Evolutionary conservation across 2,329 filamentous ascomycete genomes (phyloP).

Genomic region (Achaetomium macrosporum): DNA sequence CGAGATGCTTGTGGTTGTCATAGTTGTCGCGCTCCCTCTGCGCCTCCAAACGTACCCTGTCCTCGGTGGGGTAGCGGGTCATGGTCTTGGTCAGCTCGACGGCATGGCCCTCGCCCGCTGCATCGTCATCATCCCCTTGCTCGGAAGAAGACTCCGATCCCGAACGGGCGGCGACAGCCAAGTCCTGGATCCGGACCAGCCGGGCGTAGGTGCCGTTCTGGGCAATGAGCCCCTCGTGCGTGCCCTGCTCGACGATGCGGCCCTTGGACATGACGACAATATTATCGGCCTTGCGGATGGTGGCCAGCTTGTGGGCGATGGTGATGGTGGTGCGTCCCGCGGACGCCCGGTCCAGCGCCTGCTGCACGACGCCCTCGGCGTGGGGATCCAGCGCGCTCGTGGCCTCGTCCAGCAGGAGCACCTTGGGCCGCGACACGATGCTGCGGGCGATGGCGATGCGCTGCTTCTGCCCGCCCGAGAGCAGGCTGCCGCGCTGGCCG

Average conservation of each 20-base stretch:
- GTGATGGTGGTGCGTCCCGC: constrained; percentile 58
- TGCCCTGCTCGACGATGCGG: constrained; percentile 30
- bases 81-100: constrained; percentile 20
- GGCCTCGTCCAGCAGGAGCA: constrained; percentile 63
- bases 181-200: constrained; percentile 20
- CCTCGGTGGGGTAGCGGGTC: constrained; percentile 20
- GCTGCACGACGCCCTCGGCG: constrained; percentile 47
- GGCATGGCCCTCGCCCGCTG: constrained; percentile 1
- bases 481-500: constrained; percentile 58
- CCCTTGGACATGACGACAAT: constrained; percentile 35
- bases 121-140: not conserved
- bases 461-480: constrained; percentile 64
- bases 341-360: constrained; percentile 50
- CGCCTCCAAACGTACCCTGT: constrained; percentile 13
- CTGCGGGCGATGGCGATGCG: constrained; percentile 60
- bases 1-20: constrained; percentile 17
- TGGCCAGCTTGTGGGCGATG: constrained; percentile 58
- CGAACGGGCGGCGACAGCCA: constrained; percentile 12
- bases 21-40: constrained; percentile 21
- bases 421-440: constrained; percentile 57
- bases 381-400: constrained; percentile 50
- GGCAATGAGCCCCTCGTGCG: constrained; percentile 26
- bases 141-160: constrained; percentile 6
- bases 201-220: constrained; percentile 25
- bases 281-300: constrained; percentile 39